Evolutionary conservation across 768 basidiomycete species (phyloP).

Genomic region (Mycena chlorophos): DNA sequence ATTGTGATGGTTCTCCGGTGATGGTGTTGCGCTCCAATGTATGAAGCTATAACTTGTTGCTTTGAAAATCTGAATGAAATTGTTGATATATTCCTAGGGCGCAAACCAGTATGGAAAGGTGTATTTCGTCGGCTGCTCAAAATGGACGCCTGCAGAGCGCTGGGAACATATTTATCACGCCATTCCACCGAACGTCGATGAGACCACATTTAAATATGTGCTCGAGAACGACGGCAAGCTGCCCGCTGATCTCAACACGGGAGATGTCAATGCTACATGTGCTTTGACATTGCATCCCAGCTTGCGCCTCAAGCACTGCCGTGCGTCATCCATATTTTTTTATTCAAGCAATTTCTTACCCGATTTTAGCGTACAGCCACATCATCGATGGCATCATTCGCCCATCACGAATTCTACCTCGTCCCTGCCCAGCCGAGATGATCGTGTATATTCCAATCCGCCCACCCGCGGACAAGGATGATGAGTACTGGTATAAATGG

Average conservation of each 20-base stretch:
- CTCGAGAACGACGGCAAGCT: slow-evolving; percentile 1
- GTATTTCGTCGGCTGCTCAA: slow-evolving; percentile 8
- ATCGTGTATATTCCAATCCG: slow-evolving; percentile 6
- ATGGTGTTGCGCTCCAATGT: too few species aligned
- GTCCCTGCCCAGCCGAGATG: background rate
- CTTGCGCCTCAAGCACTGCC: slow-evolving; percentile 1
- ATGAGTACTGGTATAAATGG: background rate
- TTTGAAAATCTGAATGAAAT: too few species aligned
- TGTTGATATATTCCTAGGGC: too few species aligned
- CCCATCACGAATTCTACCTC: background rate
- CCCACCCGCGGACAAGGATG: background rate
- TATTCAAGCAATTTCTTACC: background rate
- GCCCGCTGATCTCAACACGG: background rate
- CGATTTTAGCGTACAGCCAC: background rate
- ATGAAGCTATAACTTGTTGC: too few species aligned
- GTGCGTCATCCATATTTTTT: slow-evolving; percentile 4
- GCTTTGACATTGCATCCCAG: slow-evolving; percentile 6
- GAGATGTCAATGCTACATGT: background rate
- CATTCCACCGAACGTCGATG: background rate
- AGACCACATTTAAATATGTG: background rate
- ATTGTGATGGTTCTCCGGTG: too few species aligned
- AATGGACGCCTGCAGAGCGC: background rate
- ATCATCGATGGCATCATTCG: background rate
- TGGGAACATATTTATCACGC: background rate
- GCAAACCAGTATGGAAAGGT: background rate